Evolutionary conservation across 2,329 filamentous ascomycete species (phyloP), one percentile per base, ranked within the genome.

Genomic region (Metarhizium brunneum): DNA sequence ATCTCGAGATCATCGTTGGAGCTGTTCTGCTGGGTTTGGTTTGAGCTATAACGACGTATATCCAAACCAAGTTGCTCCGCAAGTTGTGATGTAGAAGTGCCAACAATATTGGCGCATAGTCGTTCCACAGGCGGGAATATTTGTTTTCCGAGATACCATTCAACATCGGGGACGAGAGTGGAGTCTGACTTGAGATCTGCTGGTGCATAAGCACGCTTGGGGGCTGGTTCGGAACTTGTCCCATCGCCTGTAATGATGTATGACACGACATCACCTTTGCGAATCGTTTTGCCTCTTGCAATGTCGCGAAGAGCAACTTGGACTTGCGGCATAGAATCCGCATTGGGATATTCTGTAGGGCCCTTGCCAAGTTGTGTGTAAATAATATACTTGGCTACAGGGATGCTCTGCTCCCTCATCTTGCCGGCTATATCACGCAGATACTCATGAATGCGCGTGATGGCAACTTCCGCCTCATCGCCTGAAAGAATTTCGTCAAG

Each of bases 71-170:
- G 83, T 68, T 94, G 95, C 68, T 96, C 92, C 2, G 94, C 94
- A 10, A 99, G 81, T 61, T 92, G 86, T 2, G 90, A 84, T 7
- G 92, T 88, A 60, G 96, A 95, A 2, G 94, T 99, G 57, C 94
- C 94, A 14, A 84, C 83, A 65, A 99, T 96, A 58, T 95, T 96
- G 58, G 92, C 94, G 69, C 94, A 99, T 25, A 99, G 85, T 79
- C 94, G 90, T 74, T 99, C 94, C 30, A 99, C 94, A 0, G 94
- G 94, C 11, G 94, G 94, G 73, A 99, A 90, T 57, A 99, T 96
- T 71, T 99, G 94, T 76, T 99, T 99, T 76, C 90, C 87, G 43
- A 99, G 83, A 70, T 99, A 99, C 82, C 92, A 97, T 68, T 99
- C 94, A n/a, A 96, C 82, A 66, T 99, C 94, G 2, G 92, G 90